Conservation (phyloP, 768 basidiomycete genomes). For the Chiua virens region DNA sequence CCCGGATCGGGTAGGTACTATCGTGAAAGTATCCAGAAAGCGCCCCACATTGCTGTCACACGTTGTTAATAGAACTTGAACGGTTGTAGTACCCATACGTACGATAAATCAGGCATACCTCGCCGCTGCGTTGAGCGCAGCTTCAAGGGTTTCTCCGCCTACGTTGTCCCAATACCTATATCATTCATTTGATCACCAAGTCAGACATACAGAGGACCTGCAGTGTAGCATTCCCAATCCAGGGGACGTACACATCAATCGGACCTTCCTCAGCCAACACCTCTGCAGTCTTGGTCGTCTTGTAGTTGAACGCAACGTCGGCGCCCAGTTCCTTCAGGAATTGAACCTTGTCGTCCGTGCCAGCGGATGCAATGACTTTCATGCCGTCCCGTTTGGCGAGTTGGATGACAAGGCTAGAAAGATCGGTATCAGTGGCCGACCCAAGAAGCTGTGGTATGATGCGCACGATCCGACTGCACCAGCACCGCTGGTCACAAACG, state of each 20-base stretch:
- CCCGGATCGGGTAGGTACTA: background rate
- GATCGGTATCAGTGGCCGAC: background rate
- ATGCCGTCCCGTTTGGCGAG: constrained; percentile 51
- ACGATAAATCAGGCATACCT: constrained; percentile 49
- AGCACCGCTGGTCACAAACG: constrained; percentile 46
- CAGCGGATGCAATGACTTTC: constrained; percentile 71
- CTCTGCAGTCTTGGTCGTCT: constrained; percentile 52
- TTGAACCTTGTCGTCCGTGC: constrained; percentile 69
- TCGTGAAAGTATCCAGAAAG: constrained; percentile 1
- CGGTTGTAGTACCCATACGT: background rate
- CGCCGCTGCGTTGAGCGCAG: constrained; percentile 49
- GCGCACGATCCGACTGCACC: constrained; percentile 61
- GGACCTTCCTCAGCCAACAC: constrained; percentile 58
- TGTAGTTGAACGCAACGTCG: constrained; percentile 75
- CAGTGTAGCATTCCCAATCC: too few relatives aligned
- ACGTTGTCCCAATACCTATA: constrained; percentile 46
- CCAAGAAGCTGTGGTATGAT: background rate
- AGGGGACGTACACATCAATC: constrained; percentile 44
- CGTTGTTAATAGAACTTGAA: background rate
- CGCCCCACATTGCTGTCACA: constrained; percentile 34
- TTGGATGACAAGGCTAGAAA: constrained; percentile 46
- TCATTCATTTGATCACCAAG: background rate
- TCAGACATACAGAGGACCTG: too few relatives aligned
- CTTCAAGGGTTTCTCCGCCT: constrained; percentile 59
- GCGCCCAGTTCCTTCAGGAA: constrained; percentile 60